Evolutionary conservation across 768 basidiomycete genomes (phyloP).

Genomic region (Lactarius indigo): DNA sequence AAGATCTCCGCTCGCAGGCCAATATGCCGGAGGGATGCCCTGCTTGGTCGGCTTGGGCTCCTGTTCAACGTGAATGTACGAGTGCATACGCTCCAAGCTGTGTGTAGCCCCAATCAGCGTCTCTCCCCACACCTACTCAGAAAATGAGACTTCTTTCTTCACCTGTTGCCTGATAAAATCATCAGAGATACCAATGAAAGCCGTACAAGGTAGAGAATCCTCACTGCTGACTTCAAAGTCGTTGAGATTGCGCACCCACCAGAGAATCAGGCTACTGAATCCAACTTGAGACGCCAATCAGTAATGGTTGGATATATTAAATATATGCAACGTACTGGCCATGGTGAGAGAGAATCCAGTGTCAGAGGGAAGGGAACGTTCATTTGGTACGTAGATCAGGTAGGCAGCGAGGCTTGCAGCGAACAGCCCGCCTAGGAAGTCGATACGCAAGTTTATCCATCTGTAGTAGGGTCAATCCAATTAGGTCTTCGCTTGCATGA

Average conservation of each 20-base stretch:
- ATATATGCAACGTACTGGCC: too few species aligned
- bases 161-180: constrained; percentile 31
- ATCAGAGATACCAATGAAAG: background rate
- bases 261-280: too few species aligned
- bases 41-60: too few species aligned
- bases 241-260: too few species aligned
- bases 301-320: too few species aligned
- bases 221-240: too few species aligned
- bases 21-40: too few species aligned
- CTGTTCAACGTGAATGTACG: constrained; percentile 54
- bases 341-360: constrained; percentile 40
- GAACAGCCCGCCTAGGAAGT: constrained; percentile 51
- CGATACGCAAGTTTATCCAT: constrained; percentile 53
- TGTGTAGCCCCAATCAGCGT: constrained; percentile 1
- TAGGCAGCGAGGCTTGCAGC: constrained; percentile 47
- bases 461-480: constrained; percentile 25
- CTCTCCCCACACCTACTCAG: background rate
- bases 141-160: background rate
- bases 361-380: constrained; percentile 35
- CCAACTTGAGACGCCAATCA: too few species aligned
- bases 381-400: constrained; percentile 45
- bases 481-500: background rate
- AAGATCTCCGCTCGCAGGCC: too few species aligned
- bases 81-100: constrained; percentile 49
- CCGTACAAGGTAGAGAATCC: too few species aligned